These are phyloP conservation scores for Fusarium incarnatum DNA, from an alignment of 2,329 filamentous ascomycete genomes.

Conservation along the genomic window DNA sequence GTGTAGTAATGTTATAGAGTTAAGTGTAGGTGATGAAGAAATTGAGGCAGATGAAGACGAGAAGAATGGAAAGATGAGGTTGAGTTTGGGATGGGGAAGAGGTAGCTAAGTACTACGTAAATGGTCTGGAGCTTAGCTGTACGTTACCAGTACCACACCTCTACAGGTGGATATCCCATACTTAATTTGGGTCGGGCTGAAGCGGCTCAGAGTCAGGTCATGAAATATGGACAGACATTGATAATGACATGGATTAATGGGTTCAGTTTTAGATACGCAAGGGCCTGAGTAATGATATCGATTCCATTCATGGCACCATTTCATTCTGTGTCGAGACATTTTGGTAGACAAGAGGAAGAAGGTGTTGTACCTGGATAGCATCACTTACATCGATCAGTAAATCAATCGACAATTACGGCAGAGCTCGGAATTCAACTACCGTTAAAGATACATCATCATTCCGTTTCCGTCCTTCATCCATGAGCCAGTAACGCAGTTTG, in stretches of 20 bases:
- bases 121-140: slow-evolving; percentile 26
- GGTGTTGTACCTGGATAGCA: not conserved
- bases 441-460: not conserved
- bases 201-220: slow-evolving; percentile 39
- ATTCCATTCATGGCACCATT: not conserved
- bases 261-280: not conserved
- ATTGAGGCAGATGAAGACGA: slow-evolving; percentile 2
- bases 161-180: slow-evolving; percentile 18
- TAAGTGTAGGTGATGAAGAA: slow-evolving; percentile 8
- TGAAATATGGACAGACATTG: slow-evolving; percentile 33
- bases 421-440: slow-evolving; percentile 13
- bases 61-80: slow-evolving; percentile 12
- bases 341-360: not conserved
- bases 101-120: slow-evolving; percentile 31
- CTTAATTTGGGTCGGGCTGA: slow-evolving; percentile 34
- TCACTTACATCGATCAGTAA: slow-evolving; percentile 16
- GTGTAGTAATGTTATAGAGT: slow-evolving; percentile 5
- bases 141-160: not conserved
- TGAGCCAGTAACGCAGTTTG: slow-evolving; percentile 2
- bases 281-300: not conserved
- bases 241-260: slow-evolving; percentile 27
- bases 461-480: slow-evolving; percentile 29
- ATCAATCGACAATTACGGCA: slow-evolving; percentile 4
- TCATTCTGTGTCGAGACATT: not conserved
- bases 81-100: slow-evolving; percentile 21